Evolutionary conservation across 371 early-diverging fungal species (phyloP).

Genomic region (Actinomortierella ambigua): DNA sequence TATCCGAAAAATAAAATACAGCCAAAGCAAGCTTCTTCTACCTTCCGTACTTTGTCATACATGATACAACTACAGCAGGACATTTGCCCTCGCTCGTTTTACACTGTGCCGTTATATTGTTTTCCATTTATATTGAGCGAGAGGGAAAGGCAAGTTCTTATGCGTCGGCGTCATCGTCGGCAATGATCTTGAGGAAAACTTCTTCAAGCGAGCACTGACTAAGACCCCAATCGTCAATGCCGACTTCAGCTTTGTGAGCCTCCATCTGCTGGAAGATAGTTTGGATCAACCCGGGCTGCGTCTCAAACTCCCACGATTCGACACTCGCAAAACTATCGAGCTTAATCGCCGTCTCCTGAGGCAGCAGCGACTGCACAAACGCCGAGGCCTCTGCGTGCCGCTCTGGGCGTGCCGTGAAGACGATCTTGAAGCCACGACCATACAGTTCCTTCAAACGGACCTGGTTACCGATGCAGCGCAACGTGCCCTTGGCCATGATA

Average conservation of each 20-base stretch:
- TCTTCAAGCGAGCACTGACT: conserved; percentile 67
- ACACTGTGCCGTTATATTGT: conserved; percentile 9
- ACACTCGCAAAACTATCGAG: conserved; percentile 59
- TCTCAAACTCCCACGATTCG: conserved; percentile 66
- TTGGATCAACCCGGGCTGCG: conserved; percentile 50
- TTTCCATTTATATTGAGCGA: no score
- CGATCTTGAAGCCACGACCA: conserved; percentile 73
- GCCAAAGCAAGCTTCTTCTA: background rate
- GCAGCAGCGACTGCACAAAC: conserved; percentile 54
- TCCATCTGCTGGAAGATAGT: conserved; percentile 57
- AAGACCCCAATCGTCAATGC: conserved; percentile 72
- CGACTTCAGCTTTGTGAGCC: conserved; percentile 39
- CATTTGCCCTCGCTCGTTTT: background rate
- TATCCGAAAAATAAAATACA: conserved; percentile 16
- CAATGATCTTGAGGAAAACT: conserved; percentile 60
- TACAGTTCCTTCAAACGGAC: conserved; percentile 73
- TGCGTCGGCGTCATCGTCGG: conserved; percentile 54
- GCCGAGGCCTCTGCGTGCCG: conserved; percentile 44
- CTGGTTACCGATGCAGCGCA: conserved; percentile 68
- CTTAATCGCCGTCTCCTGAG: conserved; percentile 46
- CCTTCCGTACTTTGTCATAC: background rate
- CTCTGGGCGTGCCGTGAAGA: conserved; percentile 49
- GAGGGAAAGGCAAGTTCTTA: conserved; percentile 6
- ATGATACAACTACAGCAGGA: background rate
- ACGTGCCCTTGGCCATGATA: conserved; percentile 76